Base-by-base conservation (phyloP, 176 grass and related monocot species). In the Ampelocalamus luodianensis region DNA sequence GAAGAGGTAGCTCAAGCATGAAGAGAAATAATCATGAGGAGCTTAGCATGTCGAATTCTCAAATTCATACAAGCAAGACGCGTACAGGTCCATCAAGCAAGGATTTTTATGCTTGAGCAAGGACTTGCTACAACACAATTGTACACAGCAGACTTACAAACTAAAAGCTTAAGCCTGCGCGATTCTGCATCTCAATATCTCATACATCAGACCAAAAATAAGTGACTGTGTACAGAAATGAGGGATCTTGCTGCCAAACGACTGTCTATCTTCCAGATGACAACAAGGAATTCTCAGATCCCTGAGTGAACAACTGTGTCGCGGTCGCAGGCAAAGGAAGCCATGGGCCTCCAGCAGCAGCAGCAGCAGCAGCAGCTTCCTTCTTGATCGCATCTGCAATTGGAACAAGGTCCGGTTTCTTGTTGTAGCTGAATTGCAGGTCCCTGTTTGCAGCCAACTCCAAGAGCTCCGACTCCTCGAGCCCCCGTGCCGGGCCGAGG, bases 391-490 rank as follows among this genome's bases (percentile, higher is more conserved):
- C 92, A 32, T 90, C 64, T 1, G 82, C 90, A 0, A 71, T 42
- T 1, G 83, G 82, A 49, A 83, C 38, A 3, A 71, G 54, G 15
- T 50, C 68, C 3, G 65, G 90, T 22, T 89, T 92, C 16, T 77
- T 76, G 16, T 23, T 74, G 80, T 96, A 94, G 76, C 24, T 87
- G 74, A 96, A 99, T 1, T 89, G 32, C 40, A 99, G 81, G 72
- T 96, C 96, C 64, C 84, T 94, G 86, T 99, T 99, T 3, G 81
- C 83, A 3, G 93, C 90, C 69, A 99, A 82, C 68, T 91, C 90
- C 63, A 94, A 14, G 78, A 99, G 94, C 88, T 88, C 89, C 4
- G 90, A 86, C 24, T 99, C 93, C 48, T 96, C 91, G 1, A 99
- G 88, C 32, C 96, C 96, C 53, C 72, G 86, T 10, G 91, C 82